A percentile compares a stretch with the other conserved stretches of the same genome.
Evolutionary conservation across 1,284 basidiomycete genomes (phyloP).

Genomic region (Butyriboletus appendiculatus): DNA sequence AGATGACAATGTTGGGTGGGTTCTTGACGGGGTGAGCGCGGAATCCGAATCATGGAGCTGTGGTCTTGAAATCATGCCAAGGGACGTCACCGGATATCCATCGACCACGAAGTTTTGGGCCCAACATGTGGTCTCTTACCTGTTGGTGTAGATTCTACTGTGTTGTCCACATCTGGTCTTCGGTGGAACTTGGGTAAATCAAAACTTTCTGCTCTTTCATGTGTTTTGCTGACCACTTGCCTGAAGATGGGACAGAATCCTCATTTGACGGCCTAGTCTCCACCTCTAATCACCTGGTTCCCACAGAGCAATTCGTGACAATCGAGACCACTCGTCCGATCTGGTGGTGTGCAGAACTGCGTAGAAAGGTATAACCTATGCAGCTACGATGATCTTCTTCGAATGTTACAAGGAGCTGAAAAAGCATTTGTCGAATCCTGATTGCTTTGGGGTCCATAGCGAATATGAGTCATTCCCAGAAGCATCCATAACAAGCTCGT

Average conservation of each 20-base stretch:
- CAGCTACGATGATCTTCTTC: not conserved
- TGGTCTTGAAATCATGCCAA: conserved; percentile 33
- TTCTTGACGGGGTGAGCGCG: conserved; percentile 69
- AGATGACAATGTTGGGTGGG: conserved; percentile 89
- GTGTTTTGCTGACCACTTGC: conserved; percentile 6
- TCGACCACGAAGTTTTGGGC: conserved; percentile 77
- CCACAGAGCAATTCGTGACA: conserved; percentile 58
- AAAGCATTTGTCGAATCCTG: not conserved
- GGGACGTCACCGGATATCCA: conserved; percentile 79
- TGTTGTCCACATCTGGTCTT: conserved; percentile 81
- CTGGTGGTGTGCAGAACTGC: conserved; percentile 84
- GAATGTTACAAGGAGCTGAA: not conserved
- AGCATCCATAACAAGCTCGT: no score
- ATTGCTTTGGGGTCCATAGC: not conserved
- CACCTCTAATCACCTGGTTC: conserved; percentile 88
- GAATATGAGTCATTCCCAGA: no score
- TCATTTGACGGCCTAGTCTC: conserved; percentile 84
- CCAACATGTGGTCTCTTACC: conserved; percentile 93
- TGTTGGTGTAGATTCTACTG: conserved; percentile 76
- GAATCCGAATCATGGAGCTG: not conserved
- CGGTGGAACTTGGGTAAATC: conserved; percentile 86
- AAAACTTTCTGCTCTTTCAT: not conserved
- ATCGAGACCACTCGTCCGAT: conserved; percentile 82
- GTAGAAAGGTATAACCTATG: conserved; percentile 4
- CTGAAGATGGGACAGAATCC: conserved; percentile 58